Evolutionary conservation across 2,329 filamentous ascomycete genomes (phyloP), one percentile per base, ranked within the genome.

Genomic region (Colletotrichum eremochloae): DNA sequence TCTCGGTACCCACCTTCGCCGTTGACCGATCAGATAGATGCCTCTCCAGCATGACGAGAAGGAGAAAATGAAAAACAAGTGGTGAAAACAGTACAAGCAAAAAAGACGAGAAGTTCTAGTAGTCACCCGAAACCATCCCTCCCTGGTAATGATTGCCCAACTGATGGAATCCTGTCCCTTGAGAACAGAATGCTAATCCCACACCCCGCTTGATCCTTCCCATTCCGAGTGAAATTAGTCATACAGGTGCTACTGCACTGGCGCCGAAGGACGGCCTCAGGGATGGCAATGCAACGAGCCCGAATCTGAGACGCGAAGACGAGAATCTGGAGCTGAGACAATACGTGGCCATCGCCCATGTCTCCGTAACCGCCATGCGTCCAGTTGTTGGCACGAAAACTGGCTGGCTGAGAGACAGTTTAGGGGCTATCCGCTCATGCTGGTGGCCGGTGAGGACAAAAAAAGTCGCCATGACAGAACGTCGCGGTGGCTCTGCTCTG

Each of bases 81-180:
- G 20, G 52, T 50, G 36, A 24, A 48, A 68, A 65, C 64, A 69
- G 67, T 62, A 68, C 67, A 73, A 56, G 63, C 63, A 67, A 56
- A 48, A 48, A 52, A 61, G 36, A 67, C 20, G 38, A 15, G 14
- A 62, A 40, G 46, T 48, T 24, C 20, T 24, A 24, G 29, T 38
- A 24, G 24, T 24, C 31, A 42, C 2, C 20, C 50, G 33, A 48
- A 29, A 42, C 8, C 12, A 38, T 48, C 29, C 8, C 1, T 36
- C 33, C 33, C 20, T 9, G 24, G 6, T 46, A 2, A 63, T 33
- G 20, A 46, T 56, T 65, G 40, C 24, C 60, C 48, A 46, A 55
- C 40, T 48, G 20, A 46, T 48, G 66, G n/a, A 20, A 44, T 55
- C n/a, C 55, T 46, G 50, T 38, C 46, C 46, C 48, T 48, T 20